A percentile compares a stretch with the other conserved stretches of the same genome.
Evolutionary conservation across 2,329 filamentous ascomycete species (phyloP).

Genomic region (Fusarium hainanense): DNA sequence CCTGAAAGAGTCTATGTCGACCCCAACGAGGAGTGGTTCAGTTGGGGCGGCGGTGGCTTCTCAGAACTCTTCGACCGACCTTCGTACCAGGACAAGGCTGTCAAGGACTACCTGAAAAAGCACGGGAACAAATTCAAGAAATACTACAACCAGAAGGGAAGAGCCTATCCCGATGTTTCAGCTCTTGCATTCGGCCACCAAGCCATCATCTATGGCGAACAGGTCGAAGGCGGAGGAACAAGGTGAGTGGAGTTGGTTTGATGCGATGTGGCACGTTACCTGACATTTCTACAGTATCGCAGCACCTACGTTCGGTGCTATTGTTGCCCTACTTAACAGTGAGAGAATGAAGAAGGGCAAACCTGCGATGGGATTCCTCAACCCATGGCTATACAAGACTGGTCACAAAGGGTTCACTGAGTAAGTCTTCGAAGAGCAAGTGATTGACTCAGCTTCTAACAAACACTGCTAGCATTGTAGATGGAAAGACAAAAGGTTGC

Average conservation of each 20-base stretch:
- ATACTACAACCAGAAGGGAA: slow-evolving; percentile 60
- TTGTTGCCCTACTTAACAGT: slow-evolving; percentile 74
- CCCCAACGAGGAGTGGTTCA: slow-evolving; percentile 59
- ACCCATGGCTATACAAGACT: slow-evolving; percentile 67
- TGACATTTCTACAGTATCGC: slow-evolving; percentile 58
- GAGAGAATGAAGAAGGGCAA: slow-evolving; percentile 66
- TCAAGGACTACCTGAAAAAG: slow-evolving; percentile 56
- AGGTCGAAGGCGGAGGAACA: slow-evolving; percentile 47
- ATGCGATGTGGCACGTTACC: fast-evolving
- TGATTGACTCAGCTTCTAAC: background rate
- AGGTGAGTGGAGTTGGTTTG: slow-evolving; percentile 42
- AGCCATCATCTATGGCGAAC: slow-evolving; percentile 48
- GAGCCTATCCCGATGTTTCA: slow-evolving; percentile 71
- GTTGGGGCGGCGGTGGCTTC: slow-evolving; percentile 62
- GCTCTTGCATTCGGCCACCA: slow-evolving; percentile 59
- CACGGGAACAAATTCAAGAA: slow-evolving; percentile 61
- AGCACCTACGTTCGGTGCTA: slow-evolving; percentile 69
- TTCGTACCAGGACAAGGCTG: slow-evolving; percentile 59
- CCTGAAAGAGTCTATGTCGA: slow-evolving; percentile 63
- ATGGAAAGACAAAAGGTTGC: slow-evolving; percentile 50
- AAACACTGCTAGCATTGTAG: slow-evolving; percentile 48
- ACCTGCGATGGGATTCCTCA: slow-evolving; percentile 67
- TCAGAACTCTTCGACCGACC: slow-evolving; percentile 60
- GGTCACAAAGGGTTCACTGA: slow-evolving; percentile 51
- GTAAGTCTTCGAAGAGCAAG: slow-evolving; percentile 39